Base-by-base conservation (phyloP, 2,329 filamentous ascomycete genomes). In the Alternaria sp. region DNA sequence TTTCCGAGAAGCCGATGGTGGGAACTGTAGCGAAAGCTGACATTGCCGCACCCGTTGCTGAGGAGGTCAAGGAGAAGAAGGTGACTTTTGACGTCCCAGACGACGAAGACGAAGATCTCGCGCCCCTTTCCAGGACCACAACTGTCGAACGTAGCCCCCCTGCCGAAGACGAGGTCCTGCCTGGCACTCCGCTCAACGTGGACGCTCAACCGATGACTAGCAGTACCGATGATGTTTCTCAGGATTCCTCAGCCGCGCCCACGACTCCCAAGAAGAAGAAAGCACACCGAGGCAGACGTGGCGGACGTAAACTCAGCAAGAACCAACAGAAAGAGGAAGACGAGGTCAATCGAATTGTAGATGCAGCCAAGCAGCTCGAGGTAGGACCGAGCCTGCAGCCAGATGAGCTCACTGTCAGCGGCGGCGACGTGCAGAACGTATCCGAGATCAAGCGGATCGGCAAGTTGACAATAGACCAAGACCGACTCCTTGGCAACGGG, bases 401-500 rank as follows among this genome's bases (percentile, higher is more conserved):
- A 9, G 80, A 82, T 59, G 78, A 81, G 49, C 69, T 79, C 51
- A 78, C 78, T 23, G 70, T 80, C 36, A 80, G 81, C 57, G 77
- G 81, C 57, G 81, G 83, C 59, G 82, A 81, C 36, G 80, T 85
- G 44, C 80, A 81, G 26, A 83, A 85, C 60, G 77, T 85, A 11
- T 79, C 80, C 32, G 83, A 82, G 49, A 80, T 82, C 12, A 82
- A 89, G 64, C 84, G 86, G 47, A 89, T 90, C 70, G 88, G 88
- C 55, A 88, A 86, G 64, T 80, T 90, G 23, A 84, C 83, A 57
- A 88, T 90, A 28, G 83, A 86, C 67, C 88, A 86, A 23, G 86
- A 89, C 69, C 84, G 83, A 28, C 84, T 89, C 17, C 83, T 90
- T 43, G 89, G 89, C 2, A 86, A 93, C 62, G 96, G 96, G 58